A percentile compares a stretch with the other conserved stretches of the same genome.
phyloP scores from a whole-genome alignment of 2,329 filamentous ascomycete species.

The Colletotrichum tabaci region DNA sequence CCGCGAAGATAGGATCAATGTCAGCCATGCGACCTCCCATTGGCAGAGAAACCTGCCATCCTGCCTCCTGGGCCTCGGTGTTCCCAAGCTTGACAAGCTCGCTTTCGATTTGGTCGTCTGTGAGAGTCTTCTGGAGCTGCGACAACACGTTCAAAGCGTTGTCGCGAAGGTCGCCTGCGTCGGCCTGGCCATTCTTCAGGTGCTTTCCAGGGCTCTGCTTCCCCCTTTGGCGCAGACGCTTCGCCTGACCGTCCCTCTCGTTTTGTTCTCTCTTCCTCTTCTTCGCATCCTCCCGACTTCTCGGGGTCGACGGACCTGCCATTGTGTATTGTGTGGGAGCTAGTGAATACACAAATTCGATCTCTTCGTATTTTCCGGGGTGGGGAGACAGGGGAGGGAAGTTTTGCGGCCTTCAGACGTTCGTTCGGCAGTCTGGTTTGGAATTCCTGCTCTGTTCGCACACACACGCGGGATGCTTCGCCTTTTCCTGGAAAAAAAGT shows the following conservation, averaged over 20 bases:
- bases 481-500: constrained; percentile 41
- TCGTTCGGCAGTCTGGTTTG: constrained; percentile 30
- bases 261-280: constrained; percentile 64
- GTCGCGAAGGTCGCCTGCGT: constrained; percentile 37
- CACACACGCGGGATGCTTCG: constrained; percentile 25
- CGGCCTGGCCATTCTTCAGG: constrained; percentile 25
- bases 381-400: constrained; percentile 1
- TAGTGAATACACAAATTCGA: neutral
- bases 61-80: constrained; percentile 44
- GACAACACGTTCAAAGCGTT: constrained; percentile 42
- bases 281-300: constrained; percentile 55
- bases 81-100: constrained; percentile 34
- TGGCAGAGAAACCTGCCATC: constrained; percentile 75
- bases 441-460: constrained; percentile 35
- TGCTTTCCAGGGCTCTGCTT: constrained; percentile 45
- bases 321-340: constrained; percentile 46
- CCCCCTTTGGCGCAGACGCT: constrained; percentile 52
- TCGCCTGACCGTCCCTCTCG: constrained; percentile 58
- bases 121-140: constrained; percentile 35
- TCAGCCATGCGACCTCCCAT: constrained; percentile 77
- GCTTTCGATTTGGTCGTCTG: constrained; percentile 36
- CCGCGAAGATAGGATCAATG: constrained; percentile 74
- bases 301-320: constrained; percentile 52
- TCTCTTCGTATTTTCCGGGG: neutral
- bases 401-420: constrained; percentile 18